A percentile compares a stretch with the other conserved stretches of the same genome.
Evolutionary conservation across 2,329 filamentous ascomycete species (phyloP).

Genomic region (Blastomyces silverae): DNA sequence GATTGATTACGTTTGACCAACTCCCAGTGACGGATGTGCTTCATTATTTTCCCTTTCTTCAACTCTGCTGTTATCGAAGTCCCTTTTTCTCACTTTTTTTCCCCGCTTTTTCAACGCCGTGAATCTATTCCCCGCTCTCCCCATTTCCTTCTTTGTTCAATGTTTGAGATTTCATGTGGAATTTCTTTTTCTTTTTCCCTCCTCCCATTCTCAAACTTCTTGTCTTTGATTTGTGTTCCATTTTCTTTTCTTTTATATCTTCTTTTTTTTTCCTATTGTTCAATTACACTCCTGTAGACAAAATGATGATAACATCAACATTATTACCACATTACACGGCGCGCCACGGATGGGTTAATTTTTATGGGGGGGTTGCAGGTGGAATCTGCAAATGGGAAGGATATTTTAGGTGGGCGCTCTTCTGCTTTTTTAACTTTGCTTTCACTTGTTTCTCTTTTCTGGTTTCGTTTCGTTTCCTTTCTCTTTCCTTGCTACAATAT

Average conservation of each 20-base stretch:
- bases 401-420: constrained; percentile 4
- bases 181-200: background rate
- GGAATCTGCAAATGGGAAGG: background rate
- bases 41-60: constrained; percentile 18
- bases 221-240: background rate
- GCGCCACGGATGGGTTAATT: constrained; percentile 2
- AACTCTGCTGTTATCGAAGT: constrained; percentile 10
- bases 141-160: background rate
- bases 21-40: constrained; percentile 7
- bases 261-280: background rate
- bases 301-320: constrained; percentile 3
- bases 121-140: background rate
- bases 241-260: background rate
- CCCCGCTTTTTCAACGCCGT: background rate
- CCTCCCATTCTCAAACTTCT: background rate
- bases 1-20: background rate
- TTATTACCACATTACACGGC: constrained; percentile 8
- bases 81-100: constrained; percentile 17
- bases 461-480: background rate
- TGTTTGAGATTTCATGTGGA: background rate
- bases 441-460: constrained; percentile 11
- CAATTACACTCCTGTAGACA: constrained; percentile 1
- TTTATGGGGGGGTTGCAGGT: background rate
- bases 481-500: background rate
- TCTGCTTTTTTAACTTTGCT: background rate